Evolutionary conservation across 352 stramenopile species (phyloP).

Genomic region (Elongisporangium undulatum): DNA sequence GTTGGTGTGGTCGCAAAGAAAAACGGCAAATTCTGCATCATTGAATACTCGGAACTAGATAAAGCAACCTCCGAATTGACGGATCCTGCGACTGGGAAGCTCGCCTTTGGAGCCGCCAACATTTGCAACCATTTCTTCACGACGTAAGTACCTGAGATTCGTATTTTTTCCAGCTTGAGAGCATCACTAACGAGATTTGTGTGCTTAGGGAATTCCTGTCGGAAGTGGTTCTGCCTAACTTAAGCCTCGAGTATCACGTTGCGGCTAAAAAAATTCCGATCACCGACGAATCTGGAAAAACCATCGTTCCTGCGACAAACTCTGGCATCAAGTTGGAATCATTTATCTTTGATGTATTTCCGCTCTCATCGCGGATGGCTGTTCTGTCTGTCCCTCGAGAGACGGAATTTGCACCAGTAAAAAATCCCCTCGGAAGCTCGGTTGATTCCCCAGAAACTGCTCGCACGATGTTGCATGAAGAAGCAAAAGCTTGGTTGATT

Average conservation of each 20-base stretch:
- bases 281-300: slow-evolving; percentile 76
- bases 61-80: slow-evolving; percentile 54
- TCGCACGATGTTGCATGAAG: slow-evolving; percentile 58
- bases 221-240: slow-evolving; percentile 82
- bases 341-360: slow-evolving; percentile 99
- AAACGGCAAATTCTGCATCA: slow-evolving; percentile 85
- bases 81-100: slow-evolving; percentile 60
- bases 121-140: slow-evolving; percentile 99
- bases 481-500: slow-evolving; percentile 64
- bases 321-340: slow-evolving; percentile 98
- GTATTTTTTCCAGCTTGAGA: not conserved
- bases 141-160: slow-evolving; percentile 44
- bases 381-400: slow-evolving; percentile 91
- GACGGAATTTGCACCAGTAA: slow-evolving; percentile 92
- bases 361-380: slow-evolving; percentile 90
- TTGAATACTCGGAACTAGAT: slow-evolving; percentile 98
- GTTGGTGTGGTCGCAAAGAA: slow-evolving; percentile 88
- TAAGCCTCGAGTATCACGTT: slow-evolving; percentile 92
- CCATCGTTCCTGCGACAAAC: slow-evolving; percentile 74
- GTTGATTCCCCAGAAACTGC: slow-evolving; percentile 87
- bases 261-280: slow-evolving; percentile 97
- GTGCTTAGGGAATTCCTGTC: slow-evolving; percentile 58
- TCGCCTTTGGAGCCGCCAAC: slow-evolving; percentile 95
- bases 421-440: slow-evolving; percentile 78
- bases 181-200: not conserved